A percentile compares a stretch with the other conserved stretches of the same genome.
These are phyloP conservation scores for Lepiota venenata DNA, from an alignment of 768 basidiomycete genomes.

Conservation along the genomic window DNA sequence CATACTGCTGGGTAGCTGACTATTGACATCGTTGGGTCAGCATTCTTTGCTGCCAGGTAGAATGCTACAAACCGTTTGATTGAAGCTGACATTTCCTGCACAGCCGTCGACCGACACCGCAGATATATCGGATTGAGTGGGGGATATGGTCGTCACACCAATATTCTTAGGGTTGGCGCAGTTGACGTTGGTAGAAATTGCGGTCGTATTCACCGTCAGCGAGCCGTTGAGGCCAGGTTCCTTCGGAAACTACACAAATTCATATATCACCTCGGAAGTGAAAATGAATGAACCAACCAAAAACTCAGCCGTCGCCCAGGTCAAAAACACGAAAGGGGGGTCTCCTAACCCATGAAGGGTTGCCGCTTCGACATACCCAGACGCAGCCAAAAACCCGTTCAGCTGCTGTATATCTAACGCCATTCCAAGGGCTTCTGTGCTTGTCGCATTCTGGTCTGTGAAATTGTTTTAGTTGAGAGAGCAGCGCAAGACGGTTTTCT, in stretches of 20 bases:
- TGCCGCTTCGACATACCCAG: constrained; percentile 50
- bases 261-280: background rate
- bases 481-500: background rate
- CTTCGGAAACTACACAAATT: constrained; percentile 35
- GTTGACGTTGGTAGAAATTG: constrained; percentile 41
- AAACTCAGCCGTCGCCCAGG: constrained; percentile 57
- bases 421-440: constrained; percentile 41
- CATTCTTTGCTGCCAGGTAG: too few relatives aligned
- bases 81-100: constrained; percentile 30
- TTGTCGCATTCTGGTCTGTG: constrained; percentile 31
- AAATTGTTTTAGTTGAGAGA: background rate
- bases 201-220: constrained; percentile 49
- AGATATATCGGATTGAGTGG: constrained; percentile 22
- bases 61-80: constrained; percentile 26
- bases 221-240: constrained; percentile 47
- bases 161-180: constrained; percentile 40
- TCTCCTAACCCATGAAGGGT: constrained; percentile 43
- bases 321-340: constrained; percentile 51
- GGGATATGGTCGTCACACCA: constrained; percentile 7
- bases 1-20: constrained; percentile 45
- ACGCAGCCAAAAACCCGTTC: constrained; percentile 55
- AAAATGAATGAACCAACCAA: constrained; percentile 27
- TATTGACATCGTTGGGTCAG: constrained; percentile 11
- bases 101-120: constrained; percentile 53
- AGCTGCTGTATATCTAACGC: constrained; percentile 39